These are phyloP conservation scores for Trichoderma guizhouense DNA, from an alignment of 2,329 filamentous ascomycete genomes.

Conservation along the genomic window DNA sequence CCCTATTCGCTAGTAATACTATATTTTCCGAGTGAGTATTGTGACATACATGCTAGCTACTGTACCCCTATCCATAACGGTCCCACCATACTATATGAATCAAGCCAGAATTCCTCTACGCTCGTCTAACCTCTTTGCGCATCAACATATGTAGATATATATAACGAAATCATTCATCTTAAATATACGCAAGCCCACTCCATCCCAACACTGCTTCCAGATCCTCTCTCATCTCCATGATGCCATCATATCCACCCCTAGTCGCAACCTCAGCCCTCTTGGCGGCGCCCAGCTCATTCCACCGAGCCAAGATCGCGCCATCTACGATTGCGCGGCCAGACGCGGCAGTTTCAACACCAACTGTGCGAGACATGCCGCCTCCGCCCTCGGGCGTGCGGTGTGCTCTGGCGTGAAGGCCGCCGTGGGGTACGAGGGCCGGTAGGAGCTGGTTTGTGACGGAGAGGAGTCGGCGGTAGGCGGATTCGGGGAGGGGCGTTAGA, in stretches of 20 bases:
- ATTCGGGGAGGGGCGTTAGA: conserved; percentile 73
- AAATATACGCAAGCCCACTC: conserved; percentile 59
- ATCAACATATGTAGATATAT: neutral
- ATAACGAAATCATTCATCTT: neutral
- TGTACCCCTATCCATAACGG: neutral
- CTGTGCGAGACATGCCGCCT: conserved; percentile 41
- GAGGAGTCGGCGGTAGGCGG: conserved; percentile 77
- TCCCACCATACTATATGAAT: neutral
- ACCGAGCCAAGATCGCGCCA: conserved; percentile 69
- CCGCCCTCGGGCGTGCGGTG: conserved; percentile 59
- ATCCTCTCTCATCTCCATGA: conserved; percentile 67
- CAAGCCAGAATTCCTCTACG: neutral
- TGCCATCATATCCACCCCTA: conserved; percentile 64
- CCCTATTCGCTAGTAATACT: neutral
- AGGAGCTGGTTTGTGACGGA: conserved; percentile 78
- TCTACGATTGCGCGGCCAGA: conserved; percentile 70
- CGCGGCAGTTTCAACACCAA: conserved; percentile 53
- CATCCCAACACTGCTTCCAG: conserved; percentile 62
- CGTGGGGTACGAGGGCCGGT: conserved; percentile 70
- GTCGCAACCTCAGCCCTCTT: conserved; percentile 69
- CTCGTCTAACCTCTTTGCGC: neutral
- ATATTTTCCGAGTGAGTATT: neutral
- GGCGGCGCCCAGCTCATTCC: conserved; percentile 71
- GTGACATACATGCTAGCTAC: neutral
- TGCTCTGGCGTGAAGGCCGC: conserved; percentile 78